Evolutionary conservation across 2,329 filamentous ascomycete species (phyloP), one percentile per base, ranked within the genome.

Genomic region (Basipetospora chlamydospora): DNA sequence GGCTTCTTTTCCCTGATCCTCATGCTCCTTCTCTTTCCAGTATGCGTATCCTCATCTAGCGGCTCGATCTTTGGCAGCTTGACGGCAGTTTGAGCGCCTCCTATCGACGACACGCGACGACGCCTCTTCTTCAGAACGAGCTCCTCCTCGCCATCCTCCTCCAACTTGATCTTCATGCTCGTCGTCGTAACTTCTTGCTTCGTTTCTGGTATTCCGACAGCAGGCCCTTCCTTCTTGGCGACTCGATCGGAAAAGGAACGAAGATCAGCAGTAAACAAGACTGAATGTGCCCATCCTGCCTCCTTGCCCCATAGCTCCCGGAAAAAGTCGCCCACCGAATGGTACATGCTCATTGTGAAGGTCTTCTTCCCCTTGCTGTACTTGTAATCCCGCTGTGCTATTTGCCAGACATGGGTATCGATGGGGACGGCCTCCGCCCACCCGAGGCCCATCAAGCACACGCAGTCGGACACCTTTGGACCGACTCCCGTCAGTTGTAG

Each of bases 351-450:
- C 51, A 92, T 92, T 11, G 80, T 95, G 43, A 98, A 67, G 32
- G 84, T 88, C 50, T 86, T 88, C 50, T 87, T 90, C 7, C 73
- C 75, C 50, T 84, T 88, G 6, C 84, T 83, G 48, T 98, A 93
- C 41, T 79, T 86, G 60, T 98, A 98, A 56, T 98, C 90, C 37
- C 90, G 70, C 54, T 92, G 84, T 1, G 90, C 92, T 50, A 98
- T 96, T 61, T 96, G 87, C 88, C 87, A 96, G 10, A 98, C 85
- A 58, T 98, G 92, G 1, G 92, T 98, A 56, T 98, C 90, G 22
- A 98, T 83, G 0, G 90, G 90, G 1, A 98, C 87, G 3, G 87
- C 78, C 57, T 96, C 88, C 22, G 81, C 81, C 88, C 92, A 98
- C 20, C 87, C 88, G 11, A 98, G 61, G 0, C 92, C 92, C 81